phyloP scores from a whole-genome alignment of 2,329 filamentous ascomycete genomes.

The Escovopsis weberi region DNA sequence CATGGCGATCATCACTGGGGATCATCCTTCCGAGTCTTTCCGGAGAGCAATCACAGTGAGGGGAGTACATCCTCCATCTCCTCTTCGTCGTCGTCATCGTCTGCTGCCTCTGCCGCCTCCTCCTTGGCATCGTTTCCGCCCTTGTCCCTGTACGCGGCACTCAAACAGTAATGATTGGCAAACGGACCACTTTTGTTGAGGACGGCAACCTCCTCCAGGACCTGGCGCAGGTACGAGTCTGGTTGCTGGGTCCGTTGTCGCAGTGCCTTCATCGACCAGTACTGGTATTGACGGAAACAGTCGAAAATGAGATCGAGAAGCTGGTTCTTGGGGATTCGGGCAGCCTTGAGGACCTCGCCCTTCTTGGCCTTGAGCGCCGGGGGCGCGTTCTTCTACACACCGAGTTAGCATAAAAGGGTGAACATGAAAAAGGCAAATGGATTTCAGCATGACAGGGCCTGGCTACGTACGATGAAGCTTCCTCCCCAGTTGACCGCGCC shows the following conservation, averaged over 20 bases:
- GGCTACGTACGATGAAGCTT: constrained; percentile 41
- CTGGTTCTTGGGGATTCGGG: constrained; percentile 78
- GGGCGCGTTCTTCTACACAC: constrained; percentile 35
- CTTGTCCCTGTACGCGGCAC: constrained; percentile 35
- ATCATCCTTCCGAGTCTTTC: no score
- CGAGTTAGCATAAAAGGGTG: constrained; percentile 7
- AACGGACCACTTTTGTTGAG: constrained; percentile 74
- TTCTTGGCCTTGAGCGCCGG: constrained; percentile 41
- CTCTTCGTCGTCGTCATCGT: constrained; percentile 51
- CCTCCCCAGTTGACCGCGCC: constrained; percentile 23
- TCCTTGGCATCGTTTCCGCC: constrained; percentile 32
- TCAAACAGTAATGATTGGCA: constrained; percentile 73
- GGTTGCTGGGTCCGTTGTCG: constrained; percentile 69
- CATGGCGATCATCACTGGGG: no score
- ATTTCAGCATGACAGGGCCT: no score
- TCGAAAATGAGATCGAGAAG: constrained; percentile 74
- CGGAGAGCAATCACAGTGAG: constrained; percentile 1
- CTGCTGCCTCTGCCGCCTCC: constrained; percentile 42
- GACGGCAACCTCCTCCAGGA: constrained; percentile 67
- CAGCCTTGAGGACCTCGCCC: constrained; percentile 63
- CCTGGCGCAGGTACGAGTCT: constrained; percentile 81
- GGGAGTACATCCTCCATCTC: constrained; percentile 67
- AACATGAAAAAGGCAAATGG: neutral
- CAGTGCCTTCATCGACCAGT: constrained; percentile 87
- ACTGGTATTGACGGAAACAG: constrained; percentile 73